Evolutionary conservation across 2,329 filamentous ascomycete genomes (phyloP), one percentile per base, ranked within the genome.

Genomic region (Fusarium nisikadoi): DNA sequence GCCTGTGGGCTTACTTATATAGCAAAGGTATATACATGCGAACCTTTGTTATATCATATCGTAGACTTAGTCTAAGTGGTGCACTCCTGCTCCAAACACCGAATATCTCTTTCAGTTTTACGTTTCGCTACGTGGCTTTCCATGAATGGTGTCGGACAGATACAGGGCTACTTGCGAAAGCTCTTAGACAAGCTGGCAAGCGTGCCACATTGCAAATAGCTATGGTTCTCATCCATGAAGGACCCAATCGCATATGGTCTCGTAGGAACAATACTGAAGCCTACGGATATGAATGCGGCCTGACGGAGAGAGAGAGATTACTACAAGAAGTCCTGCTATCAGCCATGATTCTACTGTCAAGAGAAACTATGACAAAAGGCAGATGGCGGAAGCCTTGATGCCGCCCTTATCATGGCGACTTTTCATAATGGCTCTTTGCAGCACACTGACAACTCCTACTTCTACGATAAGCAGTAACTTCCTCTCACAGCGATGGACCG

Each of bases 81-180:
- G 16, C 16, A 23, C 8, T 25, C n/a, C 8, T 50, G 17, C n/a
- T 33, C 17, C 16, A 23, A 35, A 13, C 12, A 35, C n/a, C 11
- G 25, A 33, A 6, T 19, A 23, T 23, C 3, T 19, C 16, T 12
- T 50, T 14, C 11, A 33, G 5, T 33, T 19, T n/a, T 19, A n/a
- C 20, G 5, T 49, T 33, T 23, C 11, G 29, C 11, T 10, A 16
- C 6, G 4, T 49, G 29, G 29, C 19, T 25, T 20, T 77, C 74
- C 27, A 79, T 80, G 71, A 77, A 76, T 31, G 78, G 78, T 12
- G 43, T 78, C 20, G 73, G 77, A 16, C 78, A 79, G 64, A 75
- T 77, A 5, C 36, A 36, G 10, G 17, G 35, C 3, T 36, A 23
- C 16, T 23, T 49, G 6, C 12, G 16, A 35, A 23, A 19, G 2